Evolutionary conservation across 2,329 filamentous ascomycete genomes (phyloP), one percentile per base, ranked within the genome.

Genomic region (Lachnellula occidentalis): DNA sequence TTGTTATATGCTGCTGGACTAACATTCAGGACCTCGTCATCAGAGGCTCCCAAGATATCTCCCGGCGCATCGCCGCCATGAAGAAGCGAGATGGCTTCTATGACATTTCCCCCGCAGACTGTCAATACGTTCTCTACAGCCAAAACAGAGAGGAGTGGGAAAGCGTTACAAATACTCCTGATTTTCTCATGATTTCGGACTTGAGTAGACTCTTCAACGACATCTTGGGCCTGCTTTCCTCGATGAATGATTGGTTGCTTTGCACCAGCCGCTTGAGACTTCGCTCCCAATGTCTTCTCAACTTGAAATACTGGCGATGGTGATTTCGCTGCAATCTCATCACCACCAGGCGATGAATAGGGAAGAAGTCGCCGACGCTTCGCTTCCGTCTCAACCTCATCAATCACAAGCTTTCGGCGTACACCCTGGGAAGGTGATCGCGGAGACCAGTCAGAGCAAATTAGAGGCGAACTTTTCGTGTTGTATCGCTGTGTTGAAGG

Each of bases 371-470:
- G 57, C n/a, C 42, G 36, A 48, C 61, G 61, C 42, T 67, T 65
- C 15, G 53, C 42, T 37, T 58, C 55, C 11, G 27, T 31, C 9
- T 46, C 50, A 15, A 60, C 19, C 11, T 53, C 55, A 14, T 59
- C 53, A n/a, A 48, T 9, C 11, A 61, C 58, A 14, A 55, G 57
- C 39, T 61, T 64, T 12, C 61, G 61, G 21, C 64, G 55, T 12
- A 60, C 24, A 15, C 24, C 46, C 43, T 63, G 62, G 17, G 59
- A 61, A 12, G 34, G 56, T 9, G 59, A 60, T 15, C 53, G 41
- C 21, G 59, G 62, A 11, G 62, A 63, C 11, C 41, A 31, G 31
- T 49, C 51, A 12, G 36, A 17, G 9, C 49, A 51, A 17, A 51
- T 19, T 17, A 17, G 48, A 34, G 54, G 48, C 19, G 56, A 48